Percentiles rank a stretch among this genome's conserved stretches.
These are phyloP conservation scores for Balamuthia mandrillaris DNA, from an alignment of 208 protist genomes.

Conservation along the genomic window DNA sequence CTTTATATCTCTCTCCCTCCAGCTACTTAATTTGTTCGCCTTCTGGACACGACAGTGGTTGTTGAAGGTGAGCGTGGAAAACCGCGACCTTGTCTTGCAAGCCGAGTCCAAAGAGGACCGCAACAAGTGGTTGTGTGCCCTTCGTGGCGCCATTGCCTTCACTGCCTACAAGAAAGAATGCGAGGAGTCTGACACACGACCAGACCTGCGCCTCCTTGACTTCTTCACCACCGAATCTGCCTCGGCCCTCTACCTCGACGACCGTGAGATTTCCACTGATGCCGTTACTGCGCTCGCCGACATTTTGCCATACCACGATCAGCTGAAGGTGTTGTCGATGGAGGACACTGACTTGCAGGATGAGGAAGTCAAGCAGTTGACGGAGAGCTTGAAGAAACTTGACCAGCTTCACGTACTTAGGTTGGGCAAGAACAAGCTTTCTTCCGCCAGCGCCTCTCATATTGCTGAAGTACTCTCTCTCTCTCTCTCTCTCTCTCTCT, in stretches of 20 bases:
- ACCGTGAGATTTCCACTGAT: neutral
- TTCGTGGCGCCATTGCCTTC: neutral
- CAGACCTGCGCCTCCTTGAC: neutral
- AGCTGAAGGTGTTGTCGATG: neutral
- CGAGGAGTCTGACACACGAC: neutral
- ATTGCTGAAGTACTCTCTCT: neutral
- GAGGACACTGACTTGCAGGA: neutral
- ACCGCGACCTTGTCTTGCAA: neutral
- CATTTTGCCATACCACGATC: neutral
- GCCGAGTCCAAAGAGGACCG: neutral
- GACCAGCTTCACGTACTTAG: neutral
- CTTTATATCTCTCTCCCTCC: neutral
- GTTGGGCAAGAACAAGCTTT: conserved; percentile 18
- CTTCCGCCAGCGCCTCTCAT: neutral
- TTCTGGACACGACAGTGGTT: neutral
- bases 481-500: neutral
- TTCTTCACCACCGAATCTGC: neutral
- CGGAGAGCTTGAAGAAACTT: neutral
- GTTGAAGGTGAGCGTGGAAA: neutral
- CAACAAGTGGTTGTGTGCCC: neutral
- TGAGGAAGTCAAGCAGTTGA: neutral
- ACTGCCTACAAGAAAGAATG: neutral
- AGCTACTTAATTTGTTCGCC: neutral
- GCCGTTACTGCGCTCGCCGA: neutral
- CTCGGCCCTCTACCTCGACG: neutral